Evolutionary conservation across 208 protist species (phyloP).

Genomic region (Wallacemonas collosoma): DNA sequence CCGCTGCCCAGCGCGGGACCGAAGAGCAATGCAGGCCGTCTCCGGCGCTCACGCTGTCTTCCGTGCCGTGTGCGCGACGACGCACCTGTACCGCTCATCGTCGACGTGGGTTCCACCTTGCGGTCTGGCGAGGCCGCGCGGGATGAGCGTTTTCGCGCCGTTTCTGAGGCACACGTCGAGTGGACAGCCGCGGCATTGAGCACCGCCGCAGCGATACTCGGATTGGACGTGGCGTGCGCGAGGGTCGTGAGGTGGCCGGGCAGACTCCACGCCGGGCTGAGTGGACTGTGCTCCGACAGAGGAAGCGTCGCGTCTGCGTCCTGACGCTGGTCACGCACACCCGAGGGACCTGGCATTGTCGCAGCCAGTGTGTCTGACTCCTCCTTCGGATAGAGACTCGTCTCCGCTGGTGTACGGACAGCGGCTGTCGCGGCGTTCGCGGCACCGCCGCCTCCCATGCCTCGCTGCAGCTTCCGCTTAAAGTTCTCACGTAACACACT

Average conservation of each 20-base stretch:
- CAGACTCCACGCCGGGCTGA: constrained; percentile 2
- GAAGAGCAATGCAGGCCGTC: constrained; percentile 7
- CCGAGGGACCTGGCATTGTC: no score
- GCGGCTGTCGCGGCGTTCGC: neutral
- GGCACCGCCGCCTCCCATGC: neutral
- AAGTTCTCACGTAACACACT: constrained; percentile 15
- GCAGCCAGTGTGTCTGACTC: neutral
- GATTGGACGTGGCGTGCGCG: neutral
- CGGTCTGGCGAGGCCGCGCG: neutral
- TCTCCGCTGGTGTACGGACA: neutral
- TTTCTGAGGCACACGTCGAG: no score
- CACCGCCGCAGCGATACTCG: neutral
- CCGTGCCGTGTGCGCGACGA: neutral
- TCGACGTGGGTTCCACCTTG: neutral
- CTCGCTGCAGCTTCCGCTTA: constrained; percentile 14
- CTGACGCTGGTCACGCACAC: no score
- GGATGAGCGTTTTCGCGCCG: no score
- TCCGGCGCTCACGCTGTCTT: neutral
- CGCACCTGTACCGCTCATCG: neutral
- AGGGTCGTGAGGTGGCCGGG: neutral
- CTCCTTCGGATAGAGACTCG: neutral
- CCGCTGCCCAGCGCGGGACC: neutral
- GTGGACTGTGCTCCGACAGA: constrained; percentile 1
- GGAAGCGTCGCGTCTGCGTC: neutral
- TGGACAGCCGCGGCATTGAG: neutral